Evolutionary conservation across 164 flowering plant genomes (phyloP).

Genomic region (Amborella trichopoda): DNA sequence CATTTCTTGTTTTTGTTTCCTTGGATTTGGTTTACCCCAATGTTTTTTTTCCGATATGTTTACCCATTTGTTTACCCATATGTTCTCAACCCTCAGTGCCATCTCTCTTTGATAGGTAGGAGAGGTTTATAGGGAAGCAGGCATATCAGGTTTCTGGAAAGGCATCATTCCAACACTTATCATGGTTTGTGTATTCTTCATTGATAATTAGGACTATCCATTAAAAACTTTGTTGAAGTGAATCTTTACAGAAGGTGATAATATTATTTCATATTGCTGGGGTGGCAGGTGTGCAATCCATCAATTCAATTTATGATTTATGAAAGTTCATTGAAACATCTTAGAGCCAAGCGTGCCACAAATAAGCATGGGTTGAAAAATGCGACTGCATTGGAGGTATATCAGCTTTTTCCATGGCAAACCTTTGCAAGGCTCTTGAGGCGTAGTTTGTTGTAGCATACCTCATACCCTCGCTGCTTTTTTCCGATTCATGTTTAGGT

Average conservation of each 20-base stretch:
- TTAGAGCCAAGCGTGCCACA: constrained; percentile 41
- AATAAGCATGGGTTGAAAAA: constrained; percentile 19
- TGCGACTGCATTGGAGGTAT: constrained; percentile 66
- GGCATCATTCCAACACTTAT: constrained; percentile 72
- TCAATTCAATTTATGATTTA: constrained; percentile 87
- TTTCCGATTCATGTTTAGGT: too few species aligned
- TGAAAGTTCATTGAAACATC: constrained; percentile 45
- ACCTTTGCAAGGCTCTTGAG: too few species aligned
- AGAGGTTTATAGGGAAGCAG: constrained; percentile 64
- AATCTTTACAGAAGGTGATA: too few species aligned
- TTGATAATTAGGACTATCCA: neutral
- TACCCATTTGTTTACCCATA: too few species aligned
- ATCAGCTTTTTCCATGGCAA: neutral
- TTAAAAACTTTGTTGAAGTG: too few species aligned
- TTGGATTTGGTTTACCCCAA: too few species aligned
- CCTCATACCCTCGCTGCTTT: too few species aligned
- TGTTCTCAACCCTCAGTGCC: too few species aligned
- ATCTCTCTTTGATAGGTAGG: constrained; percentile 21
- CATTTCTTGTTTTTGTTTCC: too few species aligned
- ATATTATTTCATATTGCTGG: too few species aligned
- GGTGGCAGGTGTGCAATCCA: constrained; percentile 76
- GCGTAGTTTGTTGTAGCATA: too few species aligned
- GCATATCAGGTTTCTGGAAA: constrained; percentile 70
- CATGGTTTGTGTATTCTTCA: constrained; percentile 54
- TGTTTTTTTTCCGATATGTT: too few species aligned